phyloP scores from a whole-genome alignment of 225 moss, liverwort and hornwort genomes.

The Anthoceros angustus region DNA sequence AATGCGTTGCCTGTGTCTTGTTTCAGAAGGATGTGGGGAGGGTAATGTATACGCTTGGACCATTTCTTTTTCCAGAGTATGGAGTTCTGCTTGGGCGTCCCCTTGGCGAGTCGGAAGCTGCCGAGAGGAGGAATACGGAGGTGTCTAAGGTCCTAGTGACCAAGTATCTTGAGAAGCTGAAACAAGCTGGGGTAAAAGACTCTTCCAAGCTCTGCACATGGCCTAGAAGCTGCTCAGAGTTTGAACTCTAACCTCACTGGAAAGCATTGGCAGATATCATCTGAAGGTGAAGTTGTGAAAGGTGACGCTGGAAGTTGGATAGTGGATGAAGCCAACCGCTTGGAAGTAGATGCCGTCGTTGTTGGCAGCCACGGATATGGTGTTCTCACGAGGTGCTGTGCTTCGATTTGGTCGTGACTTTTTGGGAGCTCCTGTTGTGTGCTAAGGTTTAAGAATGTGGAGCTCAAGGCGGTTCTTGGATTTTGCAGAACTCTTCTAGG shows the following conservation, averaged over 20 bases:
- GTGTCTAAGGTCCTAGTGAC: neutral
- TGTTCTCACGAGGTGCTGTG: conserved; percentile 42
- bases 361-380: conserved; percentile 68
- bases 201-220: neutral
- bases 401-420: neutral
- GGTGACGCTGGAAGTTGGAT: conserved; percentile 86
- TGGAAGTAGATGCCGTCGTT: conserved; percentile 61
- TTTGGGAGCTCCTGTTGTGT: conserved; percentile 2
- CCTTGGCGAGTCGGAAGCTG: neutral
- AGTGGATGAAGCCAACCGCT: conserved; percentile 66
- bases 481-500: conserved; percentile 44
- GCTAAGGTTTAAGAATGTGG: conserved; percentile 8
- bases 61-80: neutral
- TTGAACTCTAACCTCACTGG: too few species aligned
- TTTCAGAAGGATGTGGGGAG: too few species aligned
- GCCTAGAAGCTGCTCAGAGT: too few species aligned
- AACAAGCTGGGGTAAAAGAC: neutral
- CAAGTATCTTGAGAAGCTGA: neutral
- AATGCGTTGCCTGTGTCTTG: too few species aligned
- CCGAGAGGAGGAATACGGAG: neutral
- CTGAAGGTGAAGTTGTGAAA: conserved; percentile 59
- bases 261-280: conserved; percentile 29
- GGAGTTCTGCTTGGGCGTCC: neutral
- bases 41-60: too few species aligned
- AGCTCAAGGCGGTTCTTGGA: conserved; percentile 1